Evolutionary conservation across 2,329 filamentous ascomycete species (phyloP).

Genomic region (Epichloe elymi): DNA sequence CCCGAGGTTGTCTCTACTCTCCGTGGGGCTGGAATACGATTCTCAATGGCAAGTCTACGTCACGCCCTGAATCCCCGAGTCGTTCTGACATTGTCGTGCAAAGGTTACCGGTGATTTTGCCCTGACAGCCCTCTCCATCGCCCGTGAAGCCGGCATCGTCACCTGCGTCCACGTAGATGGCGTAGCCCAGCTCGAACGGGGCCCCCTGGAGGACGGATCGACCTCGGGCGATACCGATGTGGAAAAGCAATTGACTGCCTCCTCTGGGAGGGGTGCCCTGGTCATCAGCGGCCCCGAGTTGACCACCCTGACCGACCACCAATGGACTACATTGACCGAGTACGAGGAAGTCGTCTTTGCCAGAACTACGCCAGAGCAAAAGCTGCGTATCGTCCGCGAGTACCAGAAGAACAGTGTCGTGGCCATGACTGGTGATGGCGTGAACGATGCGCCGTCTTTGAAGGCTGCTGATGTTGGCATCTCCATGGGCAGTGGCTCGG

Average conservation of each 20-base stretch:
- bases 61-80: background rate
- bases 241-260: slow-evolving; percentile 9
- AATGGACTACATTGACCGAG: slow-evolving; percentile 52
- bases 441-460: slow-evolving; percentile 75
- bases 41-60: slow-evolving; percentile 50
- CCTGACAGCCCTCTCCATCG: slow-evolving; percentile 61
- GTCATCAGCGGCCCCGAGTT: slow-evolving; percentile 55
- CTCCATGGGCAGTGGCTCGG: slow-evolving; percentile 66
- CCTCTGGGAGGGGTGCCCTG: slow-evolving; percentile 30
- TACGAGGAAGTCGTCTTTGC: slow-evolving; percentile 66
- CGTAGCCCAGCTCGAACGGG: slow-evolving; percentile 35
- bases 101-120: slow-evolving; percentile 65
- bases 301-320: slow-evolving; percentile 47
- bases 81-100: background rate
- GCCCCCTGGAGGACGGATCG: slow-evolving; percentile 4
- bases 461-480: slow-evolving; percentile 73
- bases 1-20: slow-evolving; percentile 52
- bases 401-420: slow-evolving; percentile 56
- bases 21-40: slow-evolving; percentile 56
- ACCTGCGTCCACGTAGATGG: slow-evolving; percentile 41
- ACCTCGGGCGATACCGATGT: slow-evolving; percentile 11
- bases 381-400: slow-evolving; percentile 65
- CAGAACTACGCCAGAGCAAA: slow-evolving; percentile 65
- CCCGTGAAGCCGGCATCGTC: slow-evolving; percentile 58
- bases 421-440: slow-evolving; percentile 77